A percentile compares a stretch with the other conserved stretches of the same genome.
phyloP scores from a whole-genome alignment of 2,329 filamentous ascomycete genomes.

The Colletotrichum sansevieriae region DNA sequence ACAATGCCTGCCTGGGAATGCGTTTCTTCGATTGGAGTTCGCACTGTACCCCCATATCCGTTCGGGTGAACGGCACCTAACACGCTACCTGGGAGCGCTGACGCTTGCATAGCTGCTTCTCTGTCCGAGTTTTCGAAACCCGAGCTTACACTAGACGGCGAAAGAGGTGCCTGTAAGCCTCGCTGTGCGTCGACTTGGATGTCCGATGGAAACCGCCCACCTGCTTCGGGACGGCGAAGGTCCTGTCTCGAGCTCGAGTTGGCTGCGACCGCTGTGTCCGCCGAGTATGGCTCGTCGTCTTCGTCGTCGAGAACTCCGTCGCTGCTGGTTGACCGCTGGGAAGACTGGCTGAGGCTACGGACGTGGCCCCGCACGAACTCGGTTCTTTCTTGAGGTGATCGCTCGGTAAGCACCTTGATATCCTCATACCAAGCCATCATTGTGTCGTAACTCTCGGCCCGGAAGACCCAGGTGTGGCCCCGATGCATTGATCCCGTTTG shows the following conservation, averaged over 20 bases:
- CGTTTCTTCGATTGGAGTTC: slow-evolving; percentile 61
- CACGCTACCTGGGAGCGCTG: slow-evolving; percentile 58
- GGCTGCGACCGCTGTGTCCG: slow-evolving; percentile 67
- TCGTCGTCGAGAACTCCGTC: slow-evolving; percentile 84
- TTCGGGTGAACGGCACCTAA: slow-evolving; percentile 14
- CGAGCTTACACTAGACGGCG: slow-evolving; percentile 86
- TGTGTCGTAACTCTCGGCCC: slow-evolving; percentile 83
- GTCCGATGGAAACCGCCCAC: slow-evolving; percentile 97
- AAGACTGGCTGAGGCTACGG: slow-evolving; percentile 79
- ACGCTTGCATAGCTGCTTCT: slow-evolving; percentile 71
- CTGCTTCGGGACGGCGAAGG: slow-evolving; percentile 83
- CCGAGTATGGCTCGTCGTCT: slow-evolving; percentile 74
- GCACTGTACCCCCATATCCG: slow-evolving; percentile 62
- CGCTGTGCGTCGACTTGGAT: slow-evolving; percentile 83
- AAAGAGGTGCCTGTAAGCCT: slow-evolving; percentile 83
- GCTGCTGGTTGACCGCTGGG: slow-evolving; percentile 74
- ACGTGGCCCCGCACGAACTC: slow-evolving; percentile 88
- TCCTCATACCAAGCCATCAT: slow-evolving; percentile 98
- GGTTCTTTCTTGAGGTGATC: slow-evolving; percentile 87
- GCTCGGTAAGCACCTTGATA: slow-evolving; percentile 90
- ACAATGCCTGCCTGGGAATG: slow-evolving; percentile 65
- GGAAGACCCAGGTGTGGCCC: slow-evolving; percentile 79
- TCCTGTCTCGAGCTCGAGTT: slow-evolving; percentile 64
- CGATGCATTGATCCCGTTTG: slow-evolving; percentile 95
- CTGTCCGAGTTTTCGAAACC: slow-evolving; percentile 63